These are phyloP conservation scores for Lycium ferocissimum DNA, from an alignment of 257 asterid genomes.

Conservation along the genomic window DNA sequence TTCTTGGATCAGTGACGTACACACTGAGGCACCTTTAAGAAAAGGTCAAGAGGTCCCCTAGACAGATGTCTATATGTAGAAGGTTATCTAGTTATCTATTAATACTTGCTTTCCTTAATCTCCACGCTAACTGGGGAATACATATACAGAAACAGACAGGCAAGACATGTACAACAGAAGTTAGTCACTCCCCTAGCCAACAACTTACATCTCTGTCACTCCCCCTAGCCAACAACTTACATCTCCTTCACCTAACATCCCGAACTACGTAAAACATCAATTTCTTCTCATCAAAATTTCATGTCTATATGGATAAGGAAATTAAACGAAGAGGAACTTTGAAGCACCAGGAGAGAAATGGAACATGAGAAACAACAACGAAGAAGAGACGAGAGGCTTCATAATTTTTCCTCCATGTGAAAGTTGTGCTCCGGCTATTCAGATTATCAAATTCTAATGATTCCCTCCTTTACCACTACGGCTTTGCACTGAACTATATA, in stretches of 20 bases:
- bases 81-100: not conserved
- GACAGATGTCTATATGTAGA: not conserved
- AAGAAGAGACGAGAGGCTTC: conserved; percentile 4
- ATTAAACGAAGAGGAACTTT: not conserved
- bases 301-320: not conserved
- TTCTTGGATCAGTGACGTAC: not conserved
- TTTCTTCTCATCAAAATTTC: conserved; percentile 17
- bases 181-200: not conserved
- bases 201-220: not conserved
- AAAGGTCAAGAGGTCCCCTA: conserved; percentile 3
- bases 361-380: not conserved
- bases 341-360: conserved; percentile 26
- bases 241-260: not conserved
- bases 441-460: not conserved
- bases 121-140: not conserved
- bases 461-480: not conserved
- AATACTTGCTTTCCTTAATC: not conserved
- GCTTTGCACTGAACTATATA: conserved; percentile 2
- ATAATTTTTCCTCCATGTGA: not conserved
- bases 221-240: not conserved
- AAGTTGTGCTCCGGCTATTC: not conserved
- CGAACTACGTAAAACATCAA: not conserved
- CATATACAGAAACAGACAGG: conserved; percentile 5
- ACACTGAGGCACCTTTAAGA: not conserved
- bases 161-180: not conserved